Evolutionary conservation across 306 rosid genomes (phyloP).

Genomic region (Argentina anserina): DNA sequence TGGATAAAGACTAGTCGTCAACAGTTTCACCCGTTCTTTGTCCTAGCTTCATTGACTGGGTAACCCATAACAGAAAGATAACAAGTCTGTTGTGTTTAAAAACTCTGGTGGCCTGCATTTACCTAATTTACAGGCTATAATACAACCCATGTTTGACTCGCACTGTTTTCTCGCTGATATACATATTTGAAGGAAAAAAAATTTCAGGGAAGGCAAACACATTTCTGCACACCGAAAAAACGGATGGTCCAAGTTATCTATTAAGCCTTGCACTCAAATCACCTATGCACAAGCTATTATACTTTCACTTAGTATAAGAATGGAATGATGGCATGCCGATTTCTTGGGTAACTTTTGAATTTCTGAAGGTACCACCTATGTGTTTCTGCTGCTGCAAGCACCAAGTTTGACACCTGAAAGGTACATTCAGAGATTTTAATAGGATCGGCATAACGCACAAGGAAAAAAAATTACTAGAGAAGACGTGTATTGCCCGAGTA

Average conservation of each 20-base stretch:
- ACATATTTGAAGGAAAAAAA: background rate
- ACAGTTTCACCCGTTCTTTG: no score
- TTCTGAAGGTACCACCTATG: constrained; percentile 78
- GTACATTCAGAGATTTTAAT: background rate
- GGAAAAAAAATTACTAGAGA: background rate
- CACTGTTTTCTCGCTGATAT: background rate
- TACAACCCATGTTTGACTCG: background rate
- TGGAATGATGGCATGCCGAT: constrained; percentile 65
- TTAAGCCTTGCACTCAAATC: background rate
- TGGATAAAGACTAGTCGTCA: no score
- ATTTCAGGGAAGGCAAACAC: background rate
- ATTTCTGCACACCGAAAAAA: background rate
- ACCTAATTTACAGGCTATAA: background rate
- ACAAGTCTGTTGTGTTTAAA: no score
- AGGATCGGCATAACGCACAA: background rate
- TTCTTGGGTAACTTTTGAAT: constrained; percentile 63
- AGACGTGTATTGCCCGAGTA: background rate
- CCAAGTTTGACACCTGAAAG: constrained; percentile 66
- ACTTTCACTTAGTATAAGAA: constrained; percentile 36
- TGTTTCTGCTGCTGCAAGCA: constrained; percentile 77
- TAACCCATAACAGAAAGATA: no score
- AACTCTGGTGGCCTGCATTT: no score
- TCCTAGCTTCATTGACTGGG: background rate
- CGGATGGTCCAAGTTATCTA: background rate
- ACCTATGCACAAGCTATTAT: background rate